phyloP scores from a whole-genome alignment of 805 yeast species.

The Komagataella pseudopastoris region DNA sequence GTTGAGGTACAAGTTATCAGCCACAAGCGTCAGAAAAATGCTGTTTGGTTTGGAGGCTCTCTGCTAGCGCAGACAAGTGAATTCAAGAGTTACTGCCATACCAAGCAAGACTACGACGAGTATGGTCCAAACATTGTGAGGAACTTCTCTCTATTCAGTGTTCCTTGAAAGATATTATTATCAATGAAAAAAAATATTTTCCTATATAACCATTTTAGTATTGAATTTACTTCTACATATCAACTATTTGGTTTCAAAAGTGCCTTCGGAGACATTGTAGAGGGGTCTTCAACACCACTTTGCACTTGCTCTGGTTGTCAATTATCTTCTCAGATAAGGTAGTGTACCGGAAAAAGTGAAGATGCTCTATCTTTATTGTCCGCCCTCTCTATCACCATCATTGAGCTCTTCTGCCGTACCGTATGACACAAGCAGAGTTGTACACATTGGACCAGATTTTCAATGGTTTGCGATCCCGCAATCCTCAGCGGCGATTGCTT shows the following conservation, averaged over 20 bases:
- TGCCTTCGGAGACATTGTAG: background rate
- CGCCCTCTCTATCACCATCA: background rate
- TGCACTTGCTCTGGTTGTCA: no score
- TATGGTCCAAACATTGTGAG: constrained; percentile 96
- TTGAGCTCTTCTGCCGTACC: background rate
- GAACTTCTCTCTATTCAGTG: constrained; percentile 88
- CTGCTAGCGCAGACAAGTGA: constrained; percentile 94
- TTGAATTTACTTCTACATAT: background rate
- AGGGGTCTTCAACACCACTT: no score
- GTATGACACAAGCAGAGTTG: background rate
- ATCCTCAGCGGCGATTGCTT: constrained; percentile 26
- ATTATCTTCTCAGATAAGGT: background rate
- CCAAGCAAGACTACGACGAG: constrained; percentile 95
- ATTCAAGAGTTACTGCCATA: constrained; percentile 91
- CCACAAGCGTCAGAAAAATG: constrained; percentile 95
- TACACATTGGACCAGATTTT: constrained; percentile 36
- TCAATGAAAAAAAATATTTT: background rate
- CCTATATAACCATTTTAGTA: background rate
- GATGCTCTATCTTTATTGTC: background rate
- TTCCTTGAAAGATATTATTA: constrained; percentile 36
- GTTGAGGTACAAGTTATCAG: constrained; percentile 94
- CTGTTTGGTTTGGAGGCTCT: constrained; percentile 99
- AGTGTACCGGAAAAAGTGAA: background rate
- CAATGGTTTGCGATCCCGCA: constrained; percentile 29
- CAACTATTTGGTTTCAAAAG: background rate